Percentiles rank a stretch among this genome's conserved stretches.
These are phyloP conservation scores for Nadsonia commutata DNA, from an alignment of 1,139 yeast species.

Conservation along the genomic window DNA sequence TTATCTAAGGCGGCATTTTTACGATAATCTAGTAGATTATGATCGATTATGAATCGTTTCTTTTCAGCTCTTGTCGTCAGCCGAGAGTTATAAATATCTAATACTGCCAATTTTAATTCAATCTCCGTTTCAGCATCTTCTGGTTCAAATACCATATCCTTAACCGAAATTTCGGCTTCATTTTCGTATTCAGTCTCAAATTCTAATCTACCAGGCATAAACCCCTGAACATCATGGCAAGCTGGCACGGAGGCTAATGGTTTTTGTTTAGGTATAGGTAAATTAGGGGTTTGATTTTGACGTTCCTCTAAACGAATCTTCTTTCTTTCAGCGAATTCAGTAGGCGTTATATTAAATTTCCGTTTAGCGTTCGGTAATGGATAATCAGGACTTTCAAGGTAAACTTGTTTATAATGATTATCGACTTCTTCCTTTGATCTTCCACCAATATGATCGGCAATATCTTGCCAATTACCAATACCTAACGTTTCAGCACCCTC, in stretches of 20 bases:
- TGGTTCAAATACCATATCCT: slow-evolving; percentile 89
- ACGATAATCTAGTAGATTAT: slow-evolving; percentile 70
- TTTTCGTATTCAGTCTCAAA: slow-evolving; percentile 94
- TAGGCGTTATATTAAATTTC: slow-evolving; percentile 34
- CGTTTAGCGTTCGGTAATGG: slow-evolving; percentile 62
- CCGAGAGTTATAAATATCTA: slow-evolving; percentile 81
- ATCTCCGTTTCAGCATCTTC: slow-evolving; percentile 82
- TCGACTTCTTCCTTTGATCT: slow-evolving; percentile 85
- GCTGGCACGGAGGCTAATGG: slow-evolving; percentile 88
- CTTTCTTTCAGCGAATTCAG: slow-evolving; percentile 54
- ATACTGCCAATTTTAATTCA: slow-evolving; percentile 71
- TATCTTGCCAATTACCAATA: slow-evolving; percentile 93
- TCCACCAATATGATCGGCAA: slow-evolving; percentile 89
- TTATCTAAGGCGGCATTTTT: slow-evolving; percentile 64
- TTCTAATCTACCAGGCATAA: slow-evolving; percentile 96
- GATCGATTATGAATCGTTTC: slow-evolving; percentile 65
- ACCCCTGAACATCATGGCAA: slow-evolving; percentile 94
- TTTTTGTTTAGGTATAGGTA: slow-evolving; percentile 60
- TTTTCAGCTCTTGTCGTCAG: slow-evolving; percentile 87
- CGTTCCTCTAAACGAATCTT: slow-evolving; percentile 56
- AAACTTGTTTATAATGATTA: slow-evolving; percentile 59
- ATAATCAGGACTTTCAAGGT: slow-evolving; percentile 53
- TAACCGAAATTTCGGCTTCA: slow-evolving; percentile 87
- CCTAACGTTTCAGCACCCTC: slow-evolving; percentile 91
- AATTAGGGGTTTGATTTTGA: slow-evolving; percentile 36